phyloP scores from a whole-genome alignment of 1,284 basidiomycete genomes.

The Boletus hoseneyae region DNA sequence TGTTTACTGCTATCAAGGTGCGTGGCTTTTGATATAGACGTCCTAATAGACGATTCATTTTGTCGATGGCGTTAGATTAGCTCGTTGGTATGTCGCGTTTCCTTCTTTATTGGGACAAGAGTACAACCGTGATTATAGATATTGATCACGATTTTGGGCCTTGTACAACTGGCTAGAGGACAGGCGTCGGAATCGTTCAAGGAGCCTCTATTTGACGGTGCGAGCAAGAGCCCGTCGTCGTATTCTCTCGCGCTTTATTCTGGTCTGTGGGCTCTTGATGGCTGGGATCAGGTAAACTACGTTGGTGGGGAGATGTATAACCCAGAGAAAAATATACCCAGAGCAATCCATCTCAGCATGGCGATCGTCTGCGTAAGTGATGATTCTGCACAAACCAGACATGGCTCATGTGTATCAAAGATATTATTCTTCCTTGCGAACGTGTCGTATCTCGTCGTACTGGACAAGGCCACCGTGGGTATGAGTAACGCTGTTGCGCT shows the following conservation, averaged over 20 bases:
- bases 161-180: conserved; percentile 70
- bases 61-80: conserved; percentile 41
- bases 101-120: not conserved
- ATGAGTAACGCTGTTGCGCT: conserved; percentile 90
- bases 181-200: conserved; percentile 62
- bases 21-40: conserved; percentile 10
- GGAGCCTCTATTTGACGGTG: conserved; percentile 68
- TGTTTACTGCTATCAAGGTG: conserved; percentile 87
- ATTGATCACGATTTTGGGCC: conserved; percentile 67
- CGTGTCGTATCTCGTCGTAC: conserved; percentile 88
- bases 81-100: conserved; percentile 45
- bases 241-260: conserved; percentile 96
- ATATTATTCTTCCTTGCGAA: conserved; percentile 81
- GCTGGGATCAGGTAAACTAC: conserved; percentile 90
- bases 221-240: conserved; percentile 74
- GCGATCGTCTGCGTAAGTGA: conserved; percentile 62
- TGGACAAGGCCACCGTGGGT: conserved; percentile 77
- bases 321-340: conserved; percentile 83
- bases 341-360: conserved; percentile 89
- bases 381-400: not conserved
- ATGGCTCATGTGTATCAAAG: conserved; percentile 31
- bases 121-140: conserved; percentile 40
- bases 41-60: conserved; percentile 4
- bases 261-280: conserved; percentile 94
- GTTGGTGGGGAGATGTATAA: conserved; percentile 91